Conservation (phyloP, 345 rosid genomes). For the Eucalyptus marginata region DNA sequence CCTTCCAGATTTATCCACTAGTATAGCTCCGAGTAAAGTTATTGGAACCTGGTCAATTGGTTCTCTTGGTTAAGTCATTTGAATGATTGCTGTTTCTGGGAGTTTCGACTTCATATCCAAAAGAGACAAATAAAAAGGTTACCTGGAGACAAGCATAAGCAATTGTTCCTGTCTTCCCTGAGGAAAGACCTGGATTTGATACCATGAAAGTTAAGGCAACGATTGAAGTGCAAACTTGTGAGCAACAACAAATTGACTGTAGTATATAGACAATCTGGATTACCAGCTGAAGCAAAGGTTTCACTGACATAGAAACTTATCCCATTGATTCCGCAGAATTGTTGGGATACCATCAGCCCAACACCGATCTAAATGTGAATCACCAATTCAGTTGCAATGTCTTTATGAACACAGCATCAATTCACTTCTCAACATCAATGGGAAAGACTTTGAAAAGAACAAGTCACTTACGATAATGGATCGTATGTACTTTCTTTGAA, state of each 20-base stretch:
- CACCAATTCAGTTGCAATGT: background rate
- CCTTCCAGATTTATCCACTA: constrained; percentile 80
- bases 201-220: background rate
- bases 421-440: background rate
- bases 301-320: constrained; percentile 77
- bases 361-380: constrained; percentile 52
- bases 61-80: background rate
- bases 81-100: background rate
- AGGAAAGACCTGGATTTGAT: constrained; percentile 46
- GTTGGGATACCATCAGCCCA: constrained; percentile 81
- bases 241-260: background rate
- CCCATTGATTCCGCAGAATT: constrained; percentile 78
- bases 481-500: constrained; percentile 47
- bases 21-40: constrained; percentile 59
- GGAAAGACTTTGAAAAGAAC: background rate
- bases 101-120: background rate
- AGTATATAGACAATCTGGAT: background rate
- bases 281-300: constrained; percentile 82
- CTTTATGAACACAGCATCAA: background rate
- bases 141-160: constrained; percentile 84
- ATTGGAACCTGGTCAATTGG: constrained; percentile 48
- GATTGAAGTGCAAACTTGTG: background rate
- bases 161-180: constrained; percentile 66
- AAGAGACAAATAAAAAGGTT: background rate
- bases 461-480: constrained; percentile 48